Base-by-base conservation (phyloP, 1,284 basidiomycete species). In the Ustilago sp. region DNA sequence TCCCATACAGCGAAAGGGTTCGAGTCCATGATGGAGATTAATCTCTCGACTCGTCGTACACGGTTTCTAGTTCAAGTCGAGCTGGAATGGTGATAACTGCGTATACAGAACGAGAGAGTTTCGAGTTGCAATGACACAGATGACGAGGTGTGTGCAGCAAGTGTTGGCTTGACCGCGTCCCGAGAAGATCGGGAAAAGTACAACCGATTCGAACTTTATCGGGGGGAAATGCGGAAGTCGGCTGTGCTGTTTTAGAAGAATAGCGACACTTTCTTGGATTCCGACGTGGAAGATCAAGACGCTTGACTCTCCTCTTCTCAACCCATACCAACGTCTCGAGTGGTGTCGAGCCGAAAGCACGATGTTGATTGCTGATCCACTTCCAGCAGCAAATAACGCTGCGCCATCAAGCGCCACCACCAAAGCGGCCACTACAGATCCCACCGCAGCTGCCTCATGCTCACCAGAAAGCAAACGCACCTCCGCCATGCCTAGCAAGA, bases 1-100 rank as follows among this genome's bases (percentile, higher is more conserved):
- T 65, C 65, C 77, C 77, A 79, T 23, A 76, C 64, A 12, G 77
- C 72, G 38, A 79, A 79, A 1, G 73, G 73, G 36, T 79, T 69
- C 51, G 59, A 56, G 31, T 75, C 73, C 73, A 76, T 76, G n/a
- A 4, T 56, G 52, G 13, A 15, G 28, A 1, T 48, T 31, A 35
- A 32, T 43, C 47, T 45, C 19, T 45, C n/a, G 6, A n/a, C 43
- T 45, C 23, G 23, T 28, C 23, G 23, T 28, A 28, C 3, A 28
- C 23, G 23, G 23, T 28, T 28, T 28, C 23, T 28, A 28, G 23
- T 28, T 28, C 23, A 28, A 28, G 23, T 28, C 23, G 23, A 28
- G 23, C 23, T 28, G 23, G 23, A 28, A 28, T 23, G 23, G 23
- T 23, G 38, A 15, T 39, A 9, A 15, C 15, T 39, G 38, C 9